These are phyloP conservation scores for Pichia gijzeniarum DNA, from an alignment of 805 yeast species.

Conservation along the genomic window DNA sequence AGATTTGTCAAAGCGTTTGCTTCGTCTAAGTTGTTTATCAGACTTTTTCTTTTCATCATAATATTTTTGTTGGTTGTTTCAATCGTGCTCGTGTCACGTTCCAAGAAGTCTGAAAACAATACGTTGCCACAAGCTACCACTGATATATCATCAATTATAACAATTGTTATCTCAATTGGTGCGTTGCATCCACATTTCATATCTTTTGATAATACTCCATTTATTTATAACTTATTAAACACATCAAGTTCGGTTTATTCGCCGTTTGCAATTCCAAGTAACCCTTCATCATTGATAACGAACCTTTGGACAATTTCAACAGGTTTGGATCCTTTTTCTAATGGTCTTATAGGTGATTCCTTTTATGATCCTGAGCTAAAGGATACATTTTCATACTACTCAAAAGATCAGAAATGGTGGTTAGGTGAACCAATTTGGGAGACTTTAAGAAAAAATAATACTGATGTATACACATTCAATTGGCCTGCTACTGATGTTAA, in stretches of 20 bases:
- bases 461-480: conserved; percentile 78
- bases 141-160: conserved; percentile 21
- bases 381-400: conserved; percentile 48
- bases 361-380: conserved; percentile 57
- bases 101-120: background rate
- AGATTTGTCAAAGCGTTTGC: background rate
- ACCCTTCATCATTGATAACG: conserved; percentile 86
- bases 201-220: conserved; percentile 60
- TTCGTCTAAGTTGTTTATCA: background rate
- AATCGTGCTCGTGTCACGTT: conserved; percentile 5
- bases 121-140: background rate
- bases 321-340: conserved; percentile 75
- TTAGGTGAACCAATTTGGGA: conserved; percentile 90
- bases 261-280: conserved; percentile 82
- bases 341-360: conserved; percentile 82
- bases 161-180: conserved; percentile 73
- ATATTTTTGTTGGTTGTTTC: conserved; percentile 4
- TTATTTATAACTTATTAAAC: conserved; percentile 50
- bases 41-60: background rate
- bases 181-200: conserved; percentile 91
- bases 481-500: conserved; percentile 78
- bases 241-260: conserved; percentile 51
- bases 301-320: conserved; percentile 91
- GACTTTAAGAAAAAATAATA: conserved; percentile 59
- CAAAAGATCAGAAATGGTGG: conserved; percentile 64